Conservation (phyloP, 2,329 filamentous ascomycete genomes). For the Ophiostoma piceae region DNA sequence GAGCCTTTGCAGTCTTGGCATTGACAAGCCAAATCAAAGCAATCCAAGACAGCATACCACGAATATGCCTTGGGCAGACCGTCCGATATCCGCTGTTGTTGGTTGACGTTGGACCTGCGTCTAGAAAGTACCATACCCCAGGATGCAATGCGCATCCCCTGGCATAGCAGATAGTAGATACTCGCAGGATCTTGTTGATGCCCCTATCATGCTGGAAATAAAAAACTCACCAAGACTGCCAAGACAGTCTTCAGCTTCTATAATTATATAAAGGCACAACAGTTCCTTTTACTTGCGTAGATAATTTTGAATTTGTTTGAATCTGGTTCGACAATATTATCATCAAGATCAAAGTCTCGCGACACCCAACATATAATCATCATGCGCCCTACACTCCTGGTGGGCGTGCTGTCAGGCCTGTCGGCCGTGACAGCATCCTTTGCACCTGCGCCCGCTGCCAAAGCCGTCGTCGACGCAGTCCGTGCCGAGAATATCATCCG, state of each 20-base stretch:
- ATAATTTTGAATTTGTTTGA: too few species aligned
- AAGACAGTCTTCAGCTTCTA: neutral
- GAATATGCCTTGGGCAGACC: slow-evolving; percentile 4
- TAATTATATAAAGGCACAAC: neutral
- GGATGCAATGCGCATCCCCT: neutral
- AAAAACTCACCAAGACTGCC: neutral
- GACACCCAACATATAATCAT: neutral
- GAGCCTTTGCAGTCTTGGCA: neutral
- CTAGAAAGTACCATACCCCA: neutral
- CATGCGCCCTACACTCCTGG: neutral
- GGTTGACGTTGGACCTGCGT: neutral
- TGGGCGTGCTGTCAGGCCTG: neutral
- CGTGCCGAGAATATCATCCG: neutral
- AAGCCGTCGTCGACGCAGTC: neutral
- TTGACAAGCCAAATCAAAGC: neutral
- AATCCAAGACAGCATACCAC: neutral
- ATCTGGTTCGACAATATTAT: too few species aligned
- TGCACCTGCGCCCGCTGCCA: neutral
- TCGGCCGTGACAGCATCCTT: neutral
- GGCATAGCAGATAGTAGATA: neutral
- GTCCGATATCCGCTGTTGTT: neutral
- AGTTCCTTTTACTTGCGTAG: neutral
- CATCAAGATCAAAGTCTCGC: neutral
- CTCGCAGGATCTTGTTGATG: neutral
- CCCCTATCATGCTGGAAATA: neutral